Evolutionary conservation across 108 stramenopile genomes (phyloP).

Genomic region (Stephanodiscus minutulus): DNA sequence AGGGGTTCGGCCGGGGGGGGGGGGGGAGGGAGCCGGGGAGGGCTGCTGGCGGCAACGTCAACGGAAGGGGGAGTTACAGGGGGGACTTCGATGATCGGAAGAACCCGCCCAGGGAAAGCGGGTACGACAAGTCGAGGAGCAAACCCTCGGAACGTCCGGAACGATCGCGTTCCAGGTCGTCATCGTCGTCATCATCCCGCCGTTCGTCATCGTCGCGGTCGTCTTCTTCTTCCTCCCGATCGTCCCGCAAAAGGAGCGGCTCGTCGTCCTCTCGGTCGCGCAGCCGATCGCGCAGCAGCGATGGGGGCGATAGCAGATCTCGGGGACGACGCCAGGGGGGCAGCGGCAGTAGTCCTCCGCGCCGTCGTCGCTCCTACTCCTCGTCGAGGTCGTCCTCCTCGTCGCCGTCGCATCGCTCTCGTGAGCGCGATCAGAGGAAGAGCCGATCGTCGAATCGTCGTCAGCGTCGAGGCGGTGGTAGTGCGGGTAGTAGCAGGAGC

Average conservation of each 20-base stretch:
- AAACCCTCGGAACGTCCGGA: background rate
- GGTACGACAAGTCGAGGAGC: background rate
- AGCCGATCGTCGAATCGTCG: background rate
- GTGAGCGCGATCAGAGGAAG: constrained; percentile 10
- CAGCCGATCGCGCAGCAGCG: background rate
- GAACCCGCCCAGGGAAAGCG: background rate
- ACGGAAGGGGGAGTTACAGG: background rate
- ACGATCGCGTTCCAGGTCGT: constrained; percentile 6
- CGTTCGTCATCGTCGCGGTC: constrained; percentile 11
- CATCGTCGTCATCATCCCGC: background rate
- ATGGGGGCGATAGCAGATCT: constrained; percentile 11
- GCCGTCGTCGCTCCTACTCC: constrained; percentile 9
- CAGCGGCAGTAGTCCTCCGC: background rate
- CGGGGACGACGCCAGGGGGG: constrained; percentile 2
- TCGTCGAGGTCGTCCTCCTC: constrained; percentile 14
- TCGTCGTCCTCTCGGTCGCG: background rate
- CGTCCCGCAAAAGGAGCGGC: background rate
- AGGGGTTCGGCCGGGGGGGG: constrained; percentile 40
- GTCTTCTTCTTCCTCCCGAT: background rate
- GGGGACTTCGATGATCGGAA: background rate
- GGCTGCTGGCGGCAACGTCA: background rate
- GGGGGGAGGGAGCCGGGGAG: constrained; percentile 7
- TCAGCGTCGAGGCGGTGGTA: background rate
- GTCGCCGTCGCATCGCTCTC: constrained; percentile 5
- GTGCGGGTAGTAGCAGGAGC: constrained; percentile 3